Percentiles rank a stretch among this genome's conserved stretches.
These are phyloP conservation scores for Dillenia suffruticosa DNA, from an alignment of 164 flowering plant genomes.

Conservation along the genomic window DNA sequence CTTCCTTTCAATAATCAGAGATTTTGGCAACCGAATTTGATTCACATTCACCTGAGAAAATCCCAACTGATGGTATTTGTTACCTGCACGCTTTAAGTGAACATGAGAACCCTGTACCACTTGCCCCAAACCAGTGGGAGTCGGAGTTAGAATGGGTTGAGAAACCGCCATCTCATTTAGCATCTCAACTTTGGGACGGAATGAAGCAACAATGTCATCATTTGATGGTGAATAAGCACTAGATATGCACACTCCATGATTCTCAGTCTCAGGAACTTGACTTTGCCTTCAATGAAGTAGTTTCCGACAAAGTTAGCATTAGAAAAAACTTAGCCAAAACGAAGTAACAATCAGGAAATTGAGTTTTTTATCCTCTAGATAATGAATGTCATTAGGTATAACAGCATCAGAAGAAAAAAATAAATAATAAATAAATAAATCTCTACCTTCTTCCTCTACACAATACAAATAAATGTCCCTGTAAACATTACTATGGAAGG, in stretches of 20 bases:
- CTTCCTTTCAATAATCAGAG: constrained; percentile 41
- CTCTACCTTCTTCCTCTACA: too few relatives aligned
- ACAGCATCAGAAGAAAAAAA: background rate
- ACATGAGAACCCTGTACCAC: constrained; percentile 57
- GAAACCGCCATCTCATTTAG: constrained; percentile 24
- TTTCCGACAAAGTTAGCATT: background rate
- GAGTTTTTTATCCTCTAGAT: background rate
- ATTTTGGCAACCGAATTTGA: constrained; percentile 58
- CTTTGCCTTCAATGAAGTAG: constrained; percentile 44
- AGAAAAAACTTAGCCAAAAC: background rate
- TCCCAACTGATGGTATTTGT: constrained; percentile 32
- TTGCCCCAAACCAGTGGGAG: constrained; percentile 31
- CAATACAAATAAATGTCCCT: too few relatives aligned
- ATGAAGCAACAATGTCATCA: constrained; percentile 71
- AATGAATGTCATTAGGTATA: background rate
- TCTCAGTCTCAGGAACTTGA: constrained; percentile 52
- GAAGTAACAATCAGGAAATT: background rate
- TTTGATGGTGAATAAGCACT: constrained; percentile 54
- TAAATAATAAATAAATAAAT: too few relatives aligned
- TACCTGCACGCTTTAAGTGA: constrained; percentile 32
- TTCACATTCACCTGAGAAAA: constrained; percentile 39
- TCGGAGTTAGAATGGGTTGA: constrained; percentile 37
- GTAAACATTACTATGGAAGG: too few relatives aligned
- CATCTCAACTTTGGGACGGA: constrained; percentile 64
- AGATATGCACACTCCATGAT: constrained; percentile 90